Evolutionary conservation across 2,329 filamentous ascomycete species (phyloP).

Genomic region (Coniochaeta sp.): DNA sequence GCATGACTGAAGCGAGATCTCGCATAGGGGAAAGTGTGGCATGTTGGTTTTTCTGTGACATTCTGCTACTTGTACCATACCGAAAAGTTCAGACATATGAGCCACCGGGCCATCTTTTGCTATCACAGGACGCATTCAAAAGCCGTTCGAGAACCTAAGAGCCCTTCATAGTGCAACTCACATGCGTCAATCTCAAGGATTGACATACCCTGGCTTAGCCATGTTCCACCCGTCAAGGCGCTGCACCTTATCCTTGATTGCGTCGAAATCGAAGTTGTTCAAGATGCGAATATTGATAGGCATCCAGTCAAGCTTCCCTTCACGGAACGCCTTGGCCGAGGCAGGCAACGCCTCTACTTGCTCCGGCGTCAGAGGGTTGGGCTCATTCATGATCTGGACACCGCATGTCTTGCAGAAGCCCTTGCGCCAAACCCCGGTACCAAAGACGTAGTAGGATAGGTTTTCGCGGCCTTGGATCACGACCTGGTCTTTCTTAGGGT

Average conservation of each 20-base stretch:
- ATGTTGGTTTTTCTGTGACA: too few relatives aligned
- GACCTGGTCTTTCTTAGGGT: conserved; percentile 30
- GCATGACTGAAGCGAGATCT: too few relatives aligned
- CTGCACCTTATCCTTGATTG: conserved; percentile 13
- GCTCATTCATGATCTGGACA: conserved; percentile 24
- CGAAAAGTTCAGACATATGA: too few relatives aligned
- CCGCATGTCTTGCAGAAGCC: conserved; percentile 8
- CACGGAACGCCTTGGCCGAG: conserved; percentile 11
- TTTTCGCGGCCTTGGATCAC: conserved; percentile 30
- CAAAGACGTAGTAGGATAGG: conserved; percentile 30
- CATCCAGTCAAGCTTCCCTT: conserved; percentile 6
- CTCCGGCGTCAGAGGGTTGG: conserved; percentile 23
- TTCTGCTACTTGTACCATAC: too few relatives aligned
- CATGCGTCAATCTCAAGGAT: conserved; percentile 22
- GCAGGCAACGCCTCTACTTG: conserved; percentile 24
- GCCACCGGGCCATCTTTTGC: too few relatives aligned
- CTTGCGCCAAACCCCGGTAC: conserved; percentile 13
- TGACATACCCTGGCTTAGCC: conserved; percentile 27
- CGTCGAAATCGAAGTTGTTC: conserved; percentile 25
- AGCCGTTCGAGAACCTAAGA: too few relatives aligned
- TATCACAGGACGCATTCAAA: too few relatives aligned
- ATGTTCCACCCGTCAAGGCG: conserved; percentile 18
- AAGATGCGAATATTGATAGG: conserved; percentile 32
- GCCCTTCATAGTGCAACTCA: too few relatives aligned
- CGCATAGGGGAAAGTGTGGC: too few relatives aligned